These are phyloP conservation scores for Aspergillus versicolor DNA, from an alignment of 2,329 filamentous ascomycete genomes.

Conservation along the genomic window DNA sequence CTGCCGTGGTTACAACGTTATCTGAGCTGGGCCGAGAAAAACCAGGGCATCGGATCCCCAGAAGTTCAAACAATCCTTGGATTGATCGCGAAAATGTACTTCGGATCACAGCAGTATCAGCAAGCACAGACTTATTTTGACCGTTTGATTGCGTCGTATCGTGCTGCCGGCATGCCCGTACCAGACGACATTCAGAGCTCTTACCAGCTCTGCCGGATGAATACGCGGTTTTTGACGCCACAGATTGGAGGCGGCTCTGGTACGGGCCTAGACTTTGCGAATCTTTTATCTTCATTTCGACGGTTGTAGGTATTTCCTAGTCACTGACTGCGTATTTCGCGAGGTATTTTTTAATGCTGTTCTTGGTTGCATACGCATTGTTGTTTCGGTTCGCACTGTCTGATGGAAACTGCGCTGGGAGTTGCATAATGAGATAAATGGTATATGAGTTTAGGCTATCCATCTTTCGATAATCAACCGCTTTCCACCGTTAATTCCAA, in stretches of 20 bases:
- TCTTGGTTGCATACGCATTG: neutral
- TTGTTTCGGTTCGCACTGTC: neutral
- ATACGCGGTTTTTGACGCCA: slow-evolving; percentile 18
- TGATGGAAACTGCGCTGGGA: neutral
- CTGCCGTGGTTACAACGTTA: slow-evolving; percentile 31
- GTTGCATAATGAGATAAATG: neutral
- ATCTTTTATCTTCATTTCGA: slow-evolving; percentile 23
- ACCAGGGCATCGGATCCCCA: slow-evolving; percentile 20
- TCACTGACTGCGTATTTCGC: too few species aligned
- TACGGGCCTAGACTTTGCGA: slow-evolving; percentile 15
- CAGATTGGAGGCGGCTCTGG: neutral
- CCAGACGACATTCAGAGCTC: slow-evolving; percentile 19
- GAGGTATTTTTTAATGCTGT: neutral
- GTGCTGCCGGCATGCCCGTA: slow-evolving; percentile 4
- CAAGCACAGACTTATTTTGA: slow-evolving; percentile 29
- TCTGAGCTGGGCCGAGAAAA: slow-evolving; percentile 26
- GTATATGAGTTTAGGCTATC: neutral
- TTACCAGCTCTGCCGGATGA: slow-evolving; percentile 25
- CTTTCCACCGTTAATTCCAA: too few species aligned
- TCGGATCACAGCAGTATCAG: slow-evolving; percentile 22
- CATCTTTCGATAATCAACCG: too few species aligned
- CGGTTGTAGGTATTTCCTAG: slow-evolving; percentile 11
- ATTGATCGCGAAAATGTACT: slow-evolving; percentile 26
- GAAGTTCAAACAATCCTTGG: slow-evolving; percentile 24
- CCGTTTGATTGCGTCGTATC: slow-evolving; percentile 19